phyloP scores from a whole-genome alignment of 441 rosid species.

The Rhodomyrtus psidioides region DNA sequence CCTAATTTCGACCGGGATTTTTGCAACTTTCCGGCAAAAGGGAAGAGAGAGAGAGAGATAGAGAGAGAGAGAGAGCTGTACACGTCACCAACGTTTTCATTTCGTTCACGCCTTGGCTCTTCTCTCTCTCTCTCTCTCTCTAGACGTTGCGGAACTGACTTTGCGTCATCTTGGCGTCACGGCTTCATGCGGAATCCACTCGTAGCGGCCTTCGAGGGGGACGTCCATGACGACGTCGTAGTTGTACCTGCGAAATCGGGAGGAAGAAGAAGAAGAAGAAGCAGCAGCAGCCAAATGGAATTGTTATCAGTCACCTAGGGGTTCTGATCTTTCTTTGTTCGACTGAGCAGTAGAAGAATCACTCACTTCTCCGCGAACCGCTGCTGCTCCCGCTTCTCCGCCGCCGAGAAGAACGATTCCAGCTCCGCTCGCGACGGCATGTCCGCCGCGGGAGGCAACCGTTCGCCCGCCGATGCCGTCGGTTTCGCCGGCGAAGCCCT shows the following conservation, averaged over 20 bases:
- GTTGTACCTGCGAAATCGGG: constrained; percentile 39
- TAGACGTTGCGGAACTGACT: not conserved
- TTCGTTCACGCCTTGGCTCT: not conserved
- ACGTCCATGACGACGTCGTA: constrained; percentile 30
- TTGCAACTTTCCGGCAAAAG: not conserved
- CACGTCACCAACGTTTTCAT: not conserved
- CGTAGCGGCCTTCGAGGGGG: constrained; percentile 73
- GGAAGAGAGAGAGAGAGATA: not conserved
- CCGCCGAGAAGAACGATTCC: not conserved
- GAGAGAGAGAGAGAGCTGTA: not conserved
- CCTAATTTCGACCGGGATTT: not conserved
- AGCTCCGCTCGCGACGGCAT: constrained; percentile 41
- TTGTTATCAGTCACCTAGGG: constrained; percentile 22
- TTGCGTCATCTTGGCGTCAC: constrained; percentile 23
- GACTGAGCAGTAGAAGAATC: not conserved
- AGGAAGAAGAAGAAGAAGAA: not conserved
- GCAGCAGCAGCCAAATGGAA: not conserved
- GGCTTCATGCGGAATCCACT: constrained; percentile 65
- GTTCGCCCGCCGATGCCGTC: not conserved
- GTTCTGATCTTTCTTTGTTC: not conserved
- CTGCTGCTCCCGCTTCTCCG: not conserved
- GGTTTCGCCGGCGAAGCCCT: not conserved
- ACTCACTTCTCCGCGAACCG: constrained; percentile 31
- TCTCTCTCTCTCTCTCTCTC: not conserved
- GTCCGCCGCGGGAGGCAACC: constrained; percentile 14